phyloP scores from a whole-genome alignment of 176 grass and related monocot species.

The Triticum monococcum region DNA sequence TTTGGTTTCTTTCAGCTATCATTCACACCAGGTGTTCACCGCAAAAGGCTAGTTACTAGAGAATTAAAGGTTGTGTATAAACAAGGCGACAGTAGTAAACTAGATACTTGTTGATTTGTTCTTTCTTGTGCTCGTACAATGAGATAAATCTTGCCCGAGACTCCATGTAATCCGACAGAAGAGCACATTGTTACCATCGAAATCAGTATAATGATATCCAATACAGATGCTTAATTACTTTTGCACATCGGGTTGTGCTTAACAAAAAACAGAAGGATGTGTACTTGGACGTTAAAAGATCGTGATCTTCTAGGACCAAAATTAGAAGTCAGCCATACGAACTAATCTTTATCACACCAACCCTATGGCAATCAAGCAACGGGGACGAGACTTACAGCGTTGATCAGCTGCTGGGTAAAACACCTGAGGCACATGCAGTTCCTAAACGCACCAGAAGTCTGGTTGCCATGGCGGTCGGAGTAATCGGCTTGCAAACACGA shows the following conservation, averaged over 20 bases:
- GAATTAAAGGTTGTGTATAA: neutral
- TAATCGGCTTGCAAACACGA: slow-evolving; percentile 74
- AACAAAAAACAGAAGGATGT: neutral
- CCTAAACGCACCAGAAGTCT: slow-evolving; percentile 37
- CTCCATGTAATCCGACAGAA: neutral
- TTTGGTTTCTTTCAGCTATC: neutral
- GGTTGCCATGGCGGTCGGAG: slow-evolving; percentile 48
- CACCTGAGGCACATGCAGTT: slow-evolving; percentile 81
- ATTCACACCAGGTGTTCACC: neutral
- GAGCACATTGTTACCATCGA: neutral
- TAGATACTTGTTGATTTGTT: neutral
- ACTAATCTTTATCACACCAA: neutral
- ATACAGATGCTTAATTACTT: neutral
- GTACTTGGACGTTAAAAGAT: neutral
- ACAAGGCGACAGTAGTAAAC: neutral
- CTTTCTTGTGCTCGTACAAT: neutral
- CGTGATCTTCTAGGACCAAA: neutral
- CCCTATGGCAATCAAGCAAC: neutral
- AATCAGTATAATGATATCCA: neutral
- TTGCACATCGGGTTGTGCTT: neutral
- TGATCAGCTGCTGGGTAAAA: slow-evolving; percentile 74
- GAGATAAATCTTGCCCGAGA: neutral
- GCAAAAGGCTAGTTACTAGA: neutral
- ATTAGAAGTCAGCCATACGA: neutral
- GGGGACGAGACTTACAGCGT: slow-evolving; percentile 45